A percentile compares a stretch with the other conserved stretches of the same genome.
These are phyloP conservation scores for Fraxinus americana DNA, from an alignment of 257 asterid species.

Conservation along the genomic window DNA sequence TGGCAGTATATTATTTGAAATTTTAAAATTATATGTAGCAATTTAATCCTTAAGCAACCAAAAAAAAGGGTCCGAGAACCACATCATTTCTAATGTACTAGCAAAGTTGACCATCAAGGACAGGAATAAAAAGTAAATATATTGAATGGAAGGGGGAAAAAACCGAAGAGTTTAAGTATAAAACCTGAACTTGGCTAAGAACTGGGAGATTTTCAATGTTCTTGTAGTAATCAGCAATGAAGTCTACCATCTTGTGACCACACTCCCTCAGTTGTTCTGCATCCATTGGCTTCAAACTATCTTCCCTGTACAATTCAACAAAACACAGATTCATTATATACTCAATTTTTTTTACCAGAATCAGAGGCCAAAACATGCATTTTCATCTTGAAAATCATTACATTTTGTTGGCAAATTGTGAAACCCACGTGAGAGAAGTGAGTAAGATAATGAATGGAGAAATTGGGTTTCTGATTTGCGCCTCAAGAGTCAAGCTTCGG, in stretches of 20 bases:
- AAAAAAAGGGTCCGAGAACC: neutral
- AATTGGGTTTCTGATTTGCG: neutral
- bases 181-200: constrained; percentile 96
- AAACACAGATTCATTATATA: neutral
- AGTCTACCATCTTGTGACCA: constrained; percentile 93
- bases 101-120: neutral
- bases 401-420: constrained; percentile 25
- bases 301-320: constrained; percentile 47
- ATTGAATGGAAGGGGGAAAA: neutral
- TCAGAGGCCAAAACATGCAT: neutral
- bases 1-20: neutral
- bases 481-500: neutral
- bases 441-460: neutral
- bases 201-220: constrained; percentile 79
- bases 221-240: constrained; percentile 92
- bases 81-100: neutral
- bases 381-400: constrained; percentile 16
- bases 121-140: neutral
- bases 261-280: constrained; percentile 74
- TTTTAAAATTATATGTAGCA: neutral
- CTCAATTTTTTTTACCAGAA: neutral
- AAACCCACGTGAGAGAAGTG: neutral
- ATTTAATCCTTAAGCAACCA: neutral
- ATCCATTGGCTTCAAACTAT: constrained; percentile 70
- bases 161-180: neutral